phyloP scores from a whole-genome alignment of 2,329 filamentous ascomycete genomes.

The Penicillium concentricum region DNA sequence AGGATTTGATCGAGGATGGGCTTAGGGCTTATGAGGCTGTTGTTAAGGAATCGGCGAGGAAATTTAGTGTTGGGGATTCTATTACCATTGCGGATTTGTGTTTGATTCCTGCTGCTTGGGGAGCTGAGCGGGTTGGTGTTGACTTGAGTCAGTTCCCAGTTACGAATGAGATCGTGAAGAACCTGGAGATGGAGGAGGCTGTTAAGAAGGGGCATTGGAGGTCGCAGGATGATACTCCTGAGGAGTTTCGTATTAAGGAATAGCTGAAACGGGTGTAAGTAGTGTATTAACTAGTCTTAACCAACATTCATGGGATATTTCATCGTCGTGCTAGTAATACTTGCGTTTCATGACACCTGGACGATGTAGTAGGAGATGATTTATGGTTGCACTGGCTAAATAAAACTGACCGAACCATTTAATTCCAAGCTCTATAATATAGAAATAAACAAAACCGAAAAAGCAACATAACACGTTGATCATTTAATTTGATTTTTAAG shows the following conservation, averaged over 20 bases:
- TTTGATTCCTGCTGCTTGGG: slow-evolving; percentile 59
- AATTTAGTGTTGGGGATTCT: slow-evolving; percentile 56
- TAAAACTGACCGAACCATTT: not conserved
- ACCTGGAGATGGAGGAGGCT: slow-evolving; percentile 50
- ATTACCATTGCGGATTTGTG: slow-evolving; percentile 60
- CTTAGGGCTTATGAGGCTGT: slow-evolving; percentile 57
- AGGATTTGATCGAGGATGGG: slow-evolving; percentile 52
- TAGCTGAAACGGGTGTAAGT: not conserved
- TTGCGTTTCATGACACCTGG: not conserved
- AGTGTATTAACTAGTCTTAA: too few species aligned
- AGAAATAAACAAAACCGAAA: not conserved
- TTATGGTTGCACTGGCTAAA: not conserved
- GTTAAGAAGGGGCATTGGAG: slow-evolving; percentile 56
- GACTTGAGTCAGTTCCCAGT: slow-evolving; percentile 52
- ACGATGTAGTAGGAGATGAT: not conserved
- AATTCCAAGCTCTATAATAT: slow-evolving; percentile 7
- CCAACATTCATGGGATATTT: not conserved
- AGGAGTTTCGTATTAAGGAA: slow-evolving; percentile 39
- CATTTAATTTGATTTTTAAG: slow-evolving; percentile 5
- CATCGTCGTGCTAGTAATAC: not conserved
- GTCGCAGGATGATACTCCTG: slow-evolving; percentile 55
- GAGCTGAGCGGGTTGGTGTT: slow-evolving; percentile 56
- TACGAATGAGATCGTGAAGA: slow-evolving; percentile 47
- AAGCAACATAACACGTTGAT: slow-evolving; percentile 5
- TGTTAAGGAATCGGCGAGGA: slow-evolving; percentile 43